These are phyloP conservation scores for Pythium apleroticum DNA, from an alignment of 352 stramenopile species.

Conservation along the genomic window DNA sequence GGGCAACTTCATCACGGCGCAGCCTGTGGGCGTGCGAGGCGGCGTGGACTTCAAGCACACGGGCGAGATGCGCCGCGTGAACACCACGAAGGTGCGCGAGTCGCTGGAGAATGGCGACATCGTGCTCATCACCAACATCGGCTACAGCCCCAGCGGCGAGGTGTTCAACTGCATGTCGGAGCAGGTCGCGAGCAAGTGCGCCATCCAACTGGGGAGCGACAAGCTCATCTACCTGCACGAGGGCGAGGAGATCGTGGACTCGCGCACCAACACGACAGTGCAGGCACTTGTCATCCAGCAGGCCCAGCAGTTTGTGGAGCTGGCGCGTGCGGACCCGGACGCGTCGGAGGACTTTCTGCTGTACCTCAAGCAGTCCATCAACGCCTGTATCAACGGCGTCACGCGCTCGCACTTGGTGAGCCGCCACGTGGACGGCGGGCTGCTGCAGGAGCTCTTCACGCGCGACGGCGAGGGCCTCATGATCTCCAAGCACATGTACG, in stretches of 20 bases:
- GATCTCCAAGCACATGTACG: constrained; percentile 97
- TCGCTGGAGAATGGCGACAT: constrained; percentile 94
- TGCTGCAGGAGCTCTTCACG: constrained; percentile 98
- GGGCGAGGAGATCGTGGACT: constrained; percentile 84
- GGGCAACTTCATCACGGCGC: constrained; percentile 97
- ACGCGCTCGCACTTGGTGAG: constrained; percentile 86
- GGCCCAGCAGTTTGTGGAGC: constrained; percentile 78
- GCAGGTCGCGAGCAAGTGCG: constrained; percentile 86
- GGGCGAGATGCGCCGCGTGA: constrained; percentile 94
- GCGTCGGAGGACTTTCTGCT: constrained; percentile 72
- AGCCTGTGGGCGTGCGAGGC: constrained; percentile 84
- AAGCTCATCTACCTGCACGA: constrained; percentile 92
- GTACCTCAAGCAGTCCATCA: constrained; percentile 86
- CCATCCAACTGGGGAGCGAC: constrained; percentile 75
- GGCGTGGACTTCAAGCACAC: constrained; percentile 90
- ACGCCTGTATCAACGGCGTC: constrained; percentile 82
- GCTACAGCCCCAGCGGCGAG: constrained; percentile 94
- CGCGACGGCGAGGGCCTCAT: constrained; percentile 96
- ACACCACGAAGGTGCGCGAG: constrained; percentile 89
- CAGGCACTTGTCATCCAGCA: constrained; percentile 81
- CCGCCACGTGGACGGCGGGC: constrained; percentile 81
- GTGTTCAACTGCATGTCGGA: constrained; percentile 91
- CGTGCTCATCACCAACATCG: constrained; percentile 95
- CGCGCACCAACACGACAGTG: constrained; percentile 73
- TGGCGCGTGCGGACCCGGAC: constrained; percentile 49